Percentiles rank a stretch among this genome's conserved stretches.
phyloP scores from a whole-genome alignment of 768 basidiomycete genomes.

The Porphyrellus cyaneotinctus region DNA sequence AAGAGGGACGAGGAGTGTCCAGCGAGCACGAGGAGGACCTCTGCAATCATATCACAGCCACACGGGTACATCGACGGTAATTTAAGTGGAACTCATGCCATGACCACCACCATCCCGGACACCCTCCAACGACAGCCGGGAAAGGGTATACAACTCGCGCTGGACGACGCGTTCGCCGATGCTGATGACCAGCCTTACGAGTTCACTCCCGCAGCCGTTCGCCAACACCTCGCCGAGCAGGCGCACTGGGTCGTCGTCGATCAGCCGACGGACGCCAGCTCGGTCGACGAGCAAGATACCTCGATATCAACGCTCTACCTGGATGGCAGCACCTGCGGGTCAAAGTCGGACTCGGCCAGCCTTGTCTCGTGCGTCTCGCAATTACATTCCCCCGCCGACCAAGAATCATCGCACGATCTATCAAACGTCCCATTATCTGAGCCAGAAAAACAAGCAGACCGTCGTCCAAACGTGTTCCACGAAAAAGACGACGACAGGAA shows the following conservation, averaged over 20 bases:
- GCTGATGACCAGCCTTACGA: constrained; percentile 46
- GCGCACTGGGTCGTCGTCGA: constrained; percentile 32
- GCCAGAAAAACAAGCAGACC: background rate
- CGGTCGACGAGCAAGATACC: constrained; percentile 34
- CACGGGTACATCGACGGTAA: too few relatives aligned
- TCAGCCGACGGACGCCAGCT: constrained; percentile 31
- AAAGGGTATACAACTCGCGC: constrained; percentile 33
- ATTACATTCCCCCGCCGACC: constrained; percentile 18
- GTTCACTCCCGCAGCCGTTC: constrained; percentile 59
- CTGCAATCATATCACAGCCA: constrained; percentile 57
- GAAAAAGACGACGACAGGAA: constrained; percentile 4
- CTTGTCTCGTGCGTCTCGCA: constrained; percentile 20
- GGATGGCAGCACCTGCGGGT: constrained; percentile 30
- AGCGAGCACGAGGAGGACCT: constrained; percentile 79
- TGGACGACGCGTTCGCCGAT: constrained; percentile 71
- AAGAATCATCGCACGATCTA: constrained; percentile 13
- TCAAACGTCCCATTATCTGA: constrained; percentile 26
- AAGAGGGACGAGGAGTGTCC: constrained; percentile 89
- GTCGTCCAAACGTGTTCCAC: background rate
- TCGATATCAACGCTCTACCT: constrained; percentile 62
- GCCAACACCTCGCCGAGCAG: constrained; percentile 56
- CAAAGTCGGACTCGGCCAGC: constrained; percentile 18
- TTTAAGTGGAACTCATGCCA: too few relatives aligned
- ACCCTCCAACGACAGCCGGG: constrained; percentile 22
- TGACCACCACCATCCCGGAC: constrained; percentile 13